Base-by-base conservation (phyloP, 495 filamentous ascomycete genomes). In the Penicilliopsis zonata region DNA sequence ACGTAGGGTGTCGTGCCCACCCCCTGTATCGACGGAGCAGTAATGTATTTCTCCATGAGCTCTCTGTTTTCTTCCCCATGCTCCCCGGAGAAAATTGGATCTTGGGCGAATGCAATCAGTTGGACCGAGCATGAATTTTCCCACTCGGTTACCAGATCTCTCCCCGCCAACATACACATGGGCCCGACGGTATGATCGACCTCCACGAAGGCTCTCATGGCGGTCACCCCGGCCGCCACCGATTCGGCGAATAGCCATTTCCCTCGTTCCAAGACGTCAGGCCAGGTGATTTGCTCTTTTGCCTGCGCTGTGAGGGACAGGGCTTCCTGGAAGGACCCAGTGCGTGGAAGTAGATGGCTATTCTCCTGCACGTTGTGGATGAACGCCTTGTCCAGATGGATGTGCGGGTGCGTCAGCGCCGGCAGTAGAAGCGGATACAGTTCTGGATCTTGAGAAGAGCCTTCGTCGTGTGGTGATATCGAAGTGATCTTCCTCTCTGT, bases 361-460 rank as follows among this genome's bases (percentile, higher is more conserved):
- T 74, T 80, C 42, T 67, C 61, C 2, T 64, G 56, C 31, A 71
- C 53, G 31, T 50, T 61, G 32, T 85, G 66, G 12, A 86, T 57
- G 45, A 75, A 86, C 24, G 73, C 69, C 52, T 87, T 85, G 48
- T 85, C 82, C 25, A 85, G 61, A 44, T 86, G 81, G 30, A 85
- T 72, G 42, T 86, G 80, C 8, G 80, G 75, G 45, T 87, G 82
- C 28, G 76, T 81, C 15, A 85, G 63, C 9, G 69, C 55, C 16
- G 81, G 78, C 25, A 53, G 47, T 25, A 36, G 42, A 6, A 59
- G 48, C 5, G 47, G 50, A 9, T 40, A 33, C 19, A 37, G 37
- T 30, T 22, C 16, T 10, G 16, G 13, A 3, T 30, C 31, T n/a
- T 28, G 41, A 35, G 55, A 41, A 9, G 30, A 28, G 14, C 49